Percentiles rank a stretch among this genome's conserved stretches.
phyloP scores from a whole-genome alignment of 2,329 filamentous ascomycete genomes.

The Sclerotinia subarctica region DNA sequence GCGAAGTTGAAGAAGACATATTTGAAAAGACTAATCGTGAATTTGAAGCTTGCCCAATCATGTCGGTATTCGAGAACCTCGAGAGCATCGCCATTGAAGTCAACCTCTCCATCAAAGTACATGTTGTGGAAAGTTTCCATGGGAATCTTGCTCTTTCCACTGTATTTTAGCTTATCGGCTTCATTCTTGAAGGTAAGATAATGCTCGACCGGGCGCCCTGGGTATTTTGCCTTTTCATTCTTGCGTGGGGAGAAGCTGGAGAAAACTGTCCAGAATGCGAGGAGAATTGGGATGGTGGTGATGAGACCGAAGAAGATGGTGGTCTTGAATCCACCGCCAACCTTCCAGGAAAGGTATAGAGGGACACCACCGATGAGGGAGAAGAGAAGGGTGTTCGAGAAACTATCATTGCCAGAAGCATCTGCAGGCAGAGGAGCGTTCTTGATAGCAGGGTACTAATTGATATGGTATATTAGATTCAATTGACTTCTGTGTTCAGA shows the following conservation, averaged over 20 bases:
- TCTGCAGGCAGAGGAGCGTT: slow-evolving; percentile 94
- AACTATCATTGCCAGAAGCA: slow-evolving; percentile 75
- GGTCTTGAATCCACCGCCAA: slow-evolving; percentile 83
- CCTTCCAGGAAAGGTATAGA: slow-evolving; percentile 75
- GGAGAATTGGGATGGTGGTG: slow-evolving; percentile 74
- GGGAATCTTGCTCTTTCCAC: slow-evolving; percentile 75
- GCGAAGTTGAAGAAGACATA: slow-evolving; percentile 86
- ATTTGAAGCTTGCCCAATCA: slow-evolving; percentile 94
- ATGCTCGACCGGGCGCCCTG: slow-evolving; percentile 83
- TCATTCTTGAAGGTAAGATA: slow-evolving; percentile 78
- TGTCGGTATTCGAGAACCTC: slow-evolving; percentile 91
- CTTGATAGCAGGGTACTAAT: slow-evolving; percentile 80
- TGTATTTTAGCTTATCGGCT: slow-evolving; percentile 62
- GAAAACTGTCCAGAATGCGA: slow-evolving; percentile 74
- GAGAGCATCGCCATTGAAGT: slow-evolving; percentile 90
- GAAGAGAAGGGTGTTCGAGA: slow-evolving; percentile 79
- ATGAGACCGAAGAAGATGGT: slow-evolving; percentile 81
- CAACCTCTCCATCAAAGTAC: slow-evolving; percentile 93
- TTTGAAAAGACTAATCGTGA: slow-evolving; percentile 81
- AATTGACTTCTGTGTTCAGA: slow-evolving; percentile 31
- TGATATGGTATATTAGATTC: slow-evolving; percentile 29
- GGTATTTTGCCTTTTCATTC: slow-evolving; percentile 86
- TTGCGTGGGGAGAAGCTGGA: slow-evolving; percentile 82
- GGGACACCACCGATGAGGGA: slow-evolving; percentile 68
- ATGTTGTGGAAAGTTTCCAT: slow-evolving; percentile 96